Conservation (phyloP, 345 rosid species). For the Eucalyptus melliodora region DNA sequence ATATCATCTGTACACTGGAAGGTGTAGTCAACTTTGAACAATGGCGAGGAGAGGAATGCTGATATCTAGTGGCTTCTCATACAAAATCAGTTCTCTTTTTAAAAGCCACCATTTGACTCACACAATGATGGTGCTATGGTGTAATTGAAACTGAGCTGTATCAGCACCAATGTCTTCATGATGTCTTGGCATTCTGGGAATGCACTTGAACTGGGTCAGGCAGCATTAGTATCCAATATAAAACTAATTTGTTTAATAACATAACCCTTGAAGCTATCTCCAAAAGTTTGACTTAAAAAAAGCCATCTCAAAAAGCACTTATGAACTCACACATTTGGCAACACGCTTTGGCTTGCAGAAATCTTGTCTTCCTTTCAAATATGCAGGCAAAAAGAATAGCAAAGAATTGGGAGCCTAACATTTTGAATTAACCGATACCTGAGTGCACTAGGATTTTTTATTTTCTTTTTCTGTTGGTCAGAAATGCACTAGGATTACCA, state of each 20-base stretch:
- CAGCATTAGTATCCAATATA: neutral
- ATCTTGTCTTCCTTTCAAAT: neutral
- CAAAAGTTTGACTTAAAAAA: neutral
- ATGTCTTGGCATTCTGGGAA: neutral
- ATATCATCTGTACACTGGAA: neutral
- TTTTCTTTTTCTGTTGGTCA: neutral
- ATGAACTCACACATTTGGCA: neutral
- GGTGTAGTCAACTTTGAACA: neutral
- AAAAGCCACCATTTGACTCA: neutral
- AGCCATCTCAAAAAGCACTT: neutral
- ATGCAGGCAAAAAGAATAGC: neutral
- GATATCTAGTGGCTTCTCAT: neutral
- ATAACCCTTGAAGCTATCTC: neutral
- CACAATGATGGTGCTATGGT: neutral
- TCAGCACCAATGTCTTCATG: neutral
- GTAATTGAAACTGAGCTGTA: neutral
- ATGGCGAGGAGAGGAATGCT: neutral
- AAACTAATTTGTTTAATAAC: neutral
- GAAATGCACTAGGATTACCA: neutral
- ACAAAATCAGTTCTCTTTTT: neutral
- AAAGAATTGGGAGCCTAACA: neutral
- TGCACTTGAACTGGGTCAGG: neutral
- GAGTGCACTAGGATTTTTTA: neutral
- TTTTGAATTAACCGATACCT: neutral
- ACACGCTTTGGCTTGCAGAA: neutral